phyloP scores from a whole-genome alignment of 2,329 filamentous ascomycete genomes.

The Penicillium brasilianum region DNA sequence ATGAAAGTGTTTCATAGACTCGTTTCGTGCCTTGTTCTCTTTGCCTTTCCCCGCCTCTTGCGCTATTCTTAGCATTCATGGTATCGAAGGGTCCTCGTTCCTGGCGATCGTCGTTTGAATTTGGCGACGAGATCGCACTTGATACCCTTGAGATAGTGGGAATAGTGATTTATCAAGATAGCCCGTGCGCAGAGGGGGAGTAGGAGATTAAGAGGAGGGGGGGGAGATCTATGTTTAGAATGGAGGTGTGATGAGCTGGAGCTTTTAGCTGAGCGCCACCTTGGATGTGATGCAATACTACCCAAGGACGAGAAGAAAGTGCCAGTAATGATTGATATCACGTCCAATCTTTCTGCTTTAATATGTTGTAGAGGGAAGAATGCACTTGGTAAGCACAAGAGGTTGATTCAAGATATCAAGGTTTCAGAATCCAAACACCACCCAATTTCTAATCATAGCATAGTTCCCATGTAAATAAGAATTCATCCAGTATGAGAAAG shows the following conservation, averaged over 20 bases:
- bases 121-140: neutral
- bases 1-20: conserved; percentile 9
- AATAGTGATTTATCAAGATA: neutral
- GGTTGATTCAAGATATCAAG: neutral
- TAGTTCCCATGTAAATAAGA: neutral
- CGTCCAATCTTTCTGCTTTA: neutral
- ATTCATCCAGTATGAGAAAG: neutral
- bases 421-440: conserved; percentile 1
- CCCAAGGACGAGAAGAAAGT: neutral
- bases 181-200: neutral
- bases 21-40: conserved; percentile 1
- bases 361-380: neutral
- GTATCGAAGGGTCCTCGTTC: conserved; percentile 4
- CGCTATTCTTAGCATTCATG: conserved; percentile 15
- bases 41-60: neutral
- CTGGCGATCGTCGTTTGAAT: conserved; percentile 15
- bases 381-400: neutral
- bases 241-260: conserved; percentile 2
- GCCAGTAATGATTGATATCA: neutral
- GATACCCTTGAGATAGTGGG: neutral
- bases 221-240: conserved; percentile 17
- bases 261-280: neutral
- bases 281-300: neutral
- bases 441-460: neutral
- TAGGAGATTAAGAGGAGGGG: neutral